Evolutionary conservation across 2,329 filamentous ascomycete genomes (phyloP).

Genomic region (Hypoxylon sp.): DNA sequence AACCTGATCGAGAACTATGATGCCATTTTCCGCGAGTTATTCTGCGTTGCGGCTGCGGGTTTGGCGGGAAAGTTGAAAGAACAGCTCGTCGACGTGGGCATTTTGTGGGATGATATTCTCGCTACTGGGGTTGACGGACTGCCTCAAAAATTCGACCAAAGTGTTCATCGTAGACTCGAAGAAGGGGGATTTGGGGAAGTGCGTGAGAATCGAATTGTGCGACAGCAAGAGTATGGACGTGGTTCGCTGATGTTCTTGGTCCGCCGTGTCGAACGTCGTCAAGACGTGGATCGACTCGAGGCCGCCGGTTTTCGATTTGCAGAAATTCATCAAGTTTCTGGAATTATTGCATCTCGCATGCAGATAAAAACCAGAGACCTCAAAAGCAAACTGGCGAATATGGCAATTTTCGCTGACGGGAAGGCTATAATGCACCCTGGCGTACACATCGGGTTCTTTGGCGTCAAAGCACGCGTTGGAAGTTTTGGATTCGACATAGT

Average conservation of each 20-base stretch:
- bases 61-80: constrained; percentile 76
- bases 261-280: constrained; percentile 67
- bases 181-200: constrained; percentile 56
- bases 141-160: constrained; percentile 42
- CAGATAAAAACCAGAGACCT: constrained; percentile 77
- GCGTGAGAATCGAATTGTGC: constrained; percentile 47
- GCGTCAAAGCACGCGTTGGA: constrained; percentile 64
- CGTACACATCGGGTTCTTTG: constrained; percentile 70
- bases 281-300: constrained; percentile 73
- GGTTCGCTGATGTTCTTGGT: constrained; percentile 87
- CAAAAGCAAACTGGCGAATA: constrained; percentile 69
- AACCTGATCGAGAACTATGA: constrained; percentile 77
- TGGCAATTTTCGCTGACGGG: constrained; percentile 69
- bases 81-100: constrained; percentile 72
- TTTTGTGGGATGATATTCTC: constrained; percentile 81
- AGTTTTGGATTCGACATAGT: constrained; percentile 73
- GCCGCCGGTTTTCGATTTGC: constrained; percentile 85
- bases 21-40: constrained; percentile 82
- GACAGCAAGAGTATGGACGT: constrained; percentile 65
- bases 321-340: constrained; percentile 73
- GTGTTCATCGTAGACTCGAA: constrained; percentile 22
- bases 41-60: constrained; percentile 82
- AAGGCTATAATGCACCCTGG: constrained; percentile 63
- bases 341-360: constrained; percentile 77
- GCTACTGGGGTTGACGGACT: constrained; percentile 65